Evolutionary conservation across 1,284 basidiomycete genomes (phyloP).

Genomic region (Retiboletus flavoniger): DNA sequence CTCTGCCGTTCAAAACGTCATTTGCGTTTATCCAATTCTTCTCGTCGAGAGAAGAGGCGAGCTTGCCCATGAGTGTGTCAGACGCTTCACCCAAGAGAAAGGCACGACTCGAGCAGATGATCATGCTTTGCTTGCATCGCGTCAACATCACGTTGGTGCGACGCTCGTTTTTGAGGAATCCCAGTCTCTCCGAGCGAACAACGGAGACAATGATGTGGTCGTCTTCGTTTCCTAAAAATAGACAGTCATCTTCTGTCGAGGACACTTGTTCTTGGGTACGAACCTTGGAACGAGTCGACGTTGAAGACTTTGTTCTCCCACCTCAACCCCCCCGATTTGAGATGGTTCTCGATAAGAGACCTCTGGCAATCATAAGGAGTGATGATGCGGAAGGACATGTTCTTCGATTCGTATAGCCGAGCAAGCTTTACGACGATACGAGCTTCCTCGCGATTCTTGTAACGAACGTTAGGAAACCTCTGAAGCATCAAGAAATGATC

Average conservation of each 20-base stretch:
- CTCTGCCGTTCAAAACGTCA: conserved; percentile 3
- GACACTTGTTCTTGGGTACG: conserved; percentile 23
- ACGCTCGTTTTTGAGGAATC: conserved; percentile 48
- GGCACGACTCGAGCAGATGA: conserved; percentile 47
- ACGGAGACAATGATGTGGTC: conserved; percentile 63
- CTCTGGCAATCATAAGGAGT: conserved; percentile 64
- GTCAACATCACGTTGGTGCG: conserved; percentile 72
- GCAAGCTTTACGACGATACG: conserved; percentile 26
- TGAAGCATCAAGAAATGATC: background rate
- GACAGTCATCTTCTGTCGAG: conserved; percentile 16
- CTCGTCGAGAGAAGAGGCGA: conserved; percentile 41
- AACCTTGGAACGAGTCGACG: conserved; percentile 67
- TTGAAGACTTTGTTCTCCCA: conserved; percentile 62
- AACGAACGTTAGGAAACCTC: background rate
- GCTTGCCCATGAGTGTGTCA: conserved; percentile 47
- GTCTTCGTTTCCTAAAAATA: conserved; percentile 33
- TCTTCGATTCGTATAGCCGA: conserved; percentile 4
- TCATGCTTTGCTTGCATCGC: conserved; percentile 57
- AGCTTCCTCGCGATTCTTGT: conserved; percentile 28
- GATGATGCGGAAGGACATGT: conserved; percentile 26
- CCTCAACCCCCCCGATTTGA: conserved; percentile 42
- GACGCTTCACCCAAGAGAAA: conserved; percentile 44
- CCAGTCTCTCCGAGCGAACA: conserved; percentile 45
- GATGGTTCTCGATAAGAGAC: conserved; percentile 44
- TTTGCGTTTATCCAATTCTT: conserved; percentile 38